Evolutionary conservation across 345 rosid genomes (phyloP).

Genomic region (Hibiscus tridactylites): DNA sequence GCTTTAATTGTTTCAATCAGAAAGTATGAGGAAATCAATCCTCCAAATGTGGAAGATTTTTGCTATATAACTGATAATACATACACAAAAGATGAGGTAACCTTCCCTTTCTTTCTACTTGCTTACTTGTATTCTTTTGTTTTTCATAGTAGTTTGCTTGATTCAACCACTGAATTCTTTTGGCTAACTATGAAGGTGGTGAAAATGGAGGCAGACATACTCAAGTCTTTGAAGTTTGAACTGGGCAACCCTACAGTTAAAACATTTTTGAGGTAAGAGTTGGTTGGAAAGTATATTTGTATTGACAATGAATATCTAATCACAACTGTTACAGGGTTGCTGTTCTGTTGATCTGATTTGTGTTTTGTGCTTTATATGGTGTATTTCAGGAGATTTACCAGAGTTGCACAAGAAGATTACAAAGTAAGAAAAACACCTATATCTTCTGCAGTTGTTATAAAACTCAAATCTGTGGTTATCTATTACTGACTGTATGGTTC

Average conservation of each 20-base stretch:
- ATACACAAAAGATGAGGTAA: conserved; percentile 50
- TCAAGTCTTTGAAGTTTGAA: conserved; percentile 53
- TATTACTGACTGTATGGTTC: neutral
- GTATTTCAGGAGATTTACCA: conserved; percentile 45
- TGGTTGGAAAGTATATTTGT: neutral
- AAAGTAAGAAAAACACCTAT: conserved; percentile 25
- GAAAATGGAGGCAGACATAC: conserved; percentile 72
- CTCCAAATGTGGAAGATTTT: conserved; percentile 66
- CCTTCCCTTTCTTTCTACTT: neutral
- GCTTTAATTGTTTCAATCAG: neutral
- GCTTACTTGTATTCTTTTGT: neutral
- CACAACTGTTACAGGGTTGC: neutral
- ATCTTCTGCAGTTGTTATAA: neutral
- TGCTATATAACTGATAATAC: conserved; percentile 65
- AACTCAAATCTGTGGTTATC: neutral
- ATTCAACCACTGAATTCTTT: neutral
- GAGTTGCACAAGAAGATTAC: conserved; percentile 54
- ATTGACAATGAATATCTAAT: neutral
- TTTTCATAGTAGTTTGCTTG: neutral
- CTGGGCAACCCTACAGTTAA: conserved; percentile 60
- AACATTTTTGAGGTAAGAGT: conserved; percentile 49
- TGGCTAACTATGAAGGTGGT: conserved; percentile 33
- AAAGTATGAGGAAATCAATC: conserved; percentile 28
- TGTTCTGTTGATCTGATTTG: neutral
- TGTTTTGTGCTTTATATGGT: conserved; percentile 2